Base-by-base conservation (phyloP, 768 basidiomycete genomes). In the Tulasnella sp. region DNA sequence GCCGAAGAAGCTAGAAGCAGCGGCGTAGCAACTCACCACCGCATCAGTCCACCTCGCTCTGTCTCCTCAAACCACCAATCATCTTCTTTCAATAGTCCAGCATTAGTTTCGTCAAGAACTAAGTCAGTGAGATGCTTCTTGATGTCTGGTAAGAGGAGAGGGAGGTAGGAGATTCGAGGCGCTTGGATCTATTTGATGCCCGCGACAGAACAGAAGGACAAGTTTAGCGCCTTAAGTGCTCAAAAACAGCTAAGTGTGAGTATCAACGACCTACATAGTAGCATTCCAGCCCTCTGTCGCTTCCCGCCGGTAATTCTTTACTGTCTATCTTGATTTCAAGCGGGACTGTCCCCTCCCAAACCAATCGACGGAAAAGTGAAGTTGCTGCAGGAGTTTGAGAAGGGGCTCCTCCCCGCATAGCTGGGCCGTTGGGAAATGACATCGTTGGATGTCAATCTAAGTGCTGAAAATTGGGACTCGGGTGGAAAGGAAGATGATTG, bases 41-140 rank as follows among this genome's bases (percentile, higher is more conserved):
- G 94, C 81, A 96, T 87, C 72, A 93, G 83, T 7, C 88, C 89
- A 40, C 94, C 93, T 80, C 91, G 92, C 75, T 93, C 92, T 80
- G 79, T 74, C 67, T 91, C 92, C 84, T 98, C 95, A 83, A 99
- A 98, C 98, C 97, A 99, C 93, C 97, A 95, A 74, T 96, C 93
- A 78, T 94, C 93, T 80, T 96, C 94, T 82, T 92, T 93, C 79
- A 96, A 85, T 13, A 87, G 81, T 79, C 91, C 91, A 5, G 90
- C 90, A 40, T 92, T 91, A 46, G 89, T 88, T 82, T 97, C 95
- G 82, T 98, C 95, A 82, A 98, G 92, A 16, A 96, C 93, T 76
- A 98, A 91, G 80, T 98, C 94, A 87, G 93, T 91, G 80, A 99
- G 88, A 84, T 95, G 95, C 81, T 91, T 89, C 78, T 92, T 89